Percentiles rank a stretch among this genome's conserved stretches.
phyloP scores from a whole-genome alignment of 1,284 basidiomycete species.

The Microbotryomycetes sp. region DNA sequence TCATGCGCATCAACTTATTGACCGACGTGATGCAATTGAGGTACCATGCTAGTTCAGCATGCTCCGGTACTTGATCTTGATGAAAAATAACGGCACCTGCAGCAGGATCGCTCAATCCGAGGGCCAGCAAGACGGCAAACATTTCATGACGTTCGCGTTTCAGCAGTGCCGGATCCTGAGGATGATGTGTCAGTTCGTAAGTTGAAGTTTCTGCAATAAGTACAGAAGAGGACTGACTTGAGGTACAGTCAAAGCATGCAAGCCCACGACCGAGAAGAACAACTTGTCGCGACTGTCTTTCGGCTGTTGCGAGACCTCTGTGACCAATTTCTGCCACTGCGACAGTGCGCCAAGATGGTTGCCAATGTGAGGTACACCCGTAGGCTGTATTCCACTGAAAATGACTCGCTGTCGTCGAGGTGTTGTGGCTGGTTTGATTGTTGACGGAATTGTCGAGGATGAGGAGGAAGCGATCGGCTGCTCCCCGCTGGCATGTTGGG shows the following conservation, averaged over 20 bases:
- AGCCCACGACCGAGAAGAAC: slow-evolving; percentile 81
- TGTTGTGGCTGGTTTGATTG: not conserved
- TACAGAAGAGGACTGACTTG: slow-evolving; percentile 11
- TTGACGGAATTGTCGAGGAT: not conserved
- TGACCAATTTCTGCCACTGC: slow-evolving; percentile 56
- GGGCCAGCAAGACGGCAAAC: slow-evolving; percentile 74
- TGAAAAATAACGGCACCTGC: slow-evolving; percentile 70
- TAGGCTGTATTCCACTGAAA: slow-evolving; percentile 77
- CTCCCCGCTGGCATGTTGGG: not conserved
- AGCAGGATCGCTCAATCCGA: slow-evolving; percentile 65
- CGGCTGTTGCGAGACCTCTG: slow-evolving; percentile 61
- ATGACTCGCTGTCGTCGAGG: slow-evolving; percentile 45
- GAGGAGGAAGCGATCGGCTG: not conserved
- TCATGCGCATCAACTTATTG: slow-evolving; percentile 55
- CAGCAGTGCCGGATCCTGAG: slow-evolving; percentile 64
- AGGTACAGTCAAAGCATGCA: slow-evolving; percentile 86
- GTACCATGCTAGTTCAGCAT: slow-evolving; percentile 87
- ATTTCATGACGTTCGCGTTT: slow-evolving; percentile 62
- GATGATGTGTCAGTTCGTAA: not conserved
- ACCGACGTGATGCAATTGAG: slow-evolving; percentile 77
- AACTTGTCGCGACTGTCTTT: slow-evolving; percentile 57
- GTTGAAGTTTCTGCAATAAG: not conserved
- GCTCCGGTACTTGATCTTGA: slow-evolving; percentile 81
- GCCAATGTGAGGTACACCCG: slow-evolving; percentile 81
- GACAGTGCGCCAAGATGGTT: slow-evolving; percentile 85